Percentiles rank a stretch among this genome's conserved stretches.
These are phyloP conservation scores for Xylariaceae sp. DNA, from an alignment of 2,329 filamentous ascomycete species.

Conservation along the genomic window DNA sequence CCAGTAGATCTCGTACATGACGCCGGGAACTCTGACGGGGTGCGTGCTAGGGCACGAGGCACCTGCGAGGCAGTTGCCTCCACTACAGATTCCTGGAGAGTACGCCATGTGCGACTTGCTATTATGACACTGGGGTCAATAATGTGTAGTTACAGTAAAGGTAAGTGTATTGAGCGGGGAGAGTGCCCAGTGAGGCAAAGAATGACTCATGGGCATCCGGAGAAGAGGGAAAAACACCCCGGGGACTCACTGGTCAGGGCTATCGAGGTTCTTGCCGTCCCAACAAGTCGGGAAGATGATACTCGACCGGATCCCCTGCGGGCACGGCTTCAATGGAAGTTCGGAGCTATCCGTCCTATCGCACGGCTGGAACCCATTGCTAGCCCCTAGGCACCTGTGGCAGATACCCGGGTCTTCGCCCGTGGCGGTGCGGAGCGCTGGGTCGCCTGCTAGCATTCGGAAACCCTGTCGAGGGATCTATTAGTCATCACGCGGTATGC, in stretches of 20 bases:
- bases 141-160: conserved; percentile 3
- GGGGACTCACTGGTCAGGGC: conserved; percentile 26
- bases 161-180: not conserved
- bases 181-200: conserved; percentile 1
- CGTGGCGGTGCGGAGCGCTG: conserved; percentile 44
- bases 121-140: conserved; percentile 5
- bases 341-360: conserved; percentile 39
- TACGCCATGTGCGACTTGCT: conserved; percentile 32
- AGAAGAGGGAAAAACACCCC: not conserved
- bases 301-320: conserved; percentile 27
- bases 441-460: conserved; percentile 51
- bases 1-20: conserved; percentile 35
- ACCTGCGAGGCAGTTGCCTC: conserved; percentile 23
- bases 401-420: conserved; percentile 32
- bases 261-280: conserved; percentile 34
- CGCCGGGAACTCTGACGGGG: conserved; percentile 31
- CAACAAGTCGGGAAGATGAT: conserved; percentile 34
- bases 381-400: conserved; percentile 15
- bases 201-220: not conserved
- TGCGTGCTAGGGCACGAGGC: conserved; percentile 30
- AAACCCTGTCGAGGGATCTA: conserved; percentile 41
- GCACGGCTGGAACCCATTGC: conserved; percentile 30
- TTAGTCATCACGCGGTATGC: conserved; percentile 4
- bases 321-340: conserved; percentile 26
- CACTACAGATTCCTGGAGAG: conserved; percentile 26